Conservation (phyloP, 2,329 filamentous ascomycete genomes). For the Cladophialophora exuberans region DNA sequence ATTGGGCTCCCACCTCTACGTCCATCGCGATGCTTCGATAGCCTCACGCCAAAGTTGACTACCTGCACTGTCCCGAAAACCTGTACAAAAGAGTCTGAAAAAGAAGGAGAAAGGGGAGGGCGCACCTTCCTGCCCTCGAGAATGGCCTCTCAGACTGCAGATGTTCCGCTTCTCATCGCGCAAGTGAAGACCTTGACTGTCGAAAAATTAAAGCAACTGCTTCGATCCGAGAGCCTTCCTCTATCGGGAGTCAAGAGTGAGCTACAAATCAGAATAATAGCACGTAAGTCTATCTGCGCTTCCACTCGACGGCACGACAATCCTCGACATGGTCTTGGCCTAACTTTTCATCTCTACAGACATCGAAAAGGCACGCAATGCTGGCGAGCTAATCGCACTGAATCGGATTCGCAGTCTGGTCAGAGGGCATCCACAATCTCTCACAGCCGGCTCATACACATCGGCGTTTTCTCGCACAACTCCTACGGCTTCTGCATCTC, state of each 20-base stretch:
- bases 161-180: slow-evolving; percentile 36
- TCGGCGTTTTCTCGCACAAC: slow-evolving; percentile 31
- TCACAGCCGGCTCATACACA: slow-evolving; percentile 23
- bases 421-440: slow-evolving; percentile 22
- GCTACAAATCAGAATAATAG: slow-evolving; percentile 76
- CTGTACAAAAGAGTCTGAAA: slow-evolving; percentile 3
- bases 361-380: slow-evolving; percentile 30
- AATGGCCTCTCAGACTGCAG: slow-evolving; percentile 18
- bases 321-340: slow-evolving; percentile 22
- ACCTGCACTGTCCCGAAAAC: slow-evolving; percentile 1
- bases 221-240: slow-evolving; percentile 72
- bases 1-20: not conserved
- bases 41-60: not conserved
- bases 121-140: slow-evolving; percentile 21
- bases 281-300: slow-evolving; percentile 62
- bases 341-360: slow-evolving; percentile 23
- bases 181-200: slow-evolving; percentile 61
- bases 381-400: slow-evolving; percentile 21
- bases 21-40: slow-evolving; percentile 9
- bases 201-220: slow-evolving; percentile 74
- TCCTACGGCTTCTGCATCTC: slow-evolving; percentile 31
- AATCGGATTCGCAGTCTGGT: slow-evolving; percentile 25
- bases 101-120: not conserved
- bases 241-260: slow-evolving; percentile 84
- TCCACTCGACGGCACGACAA: slow-evolving; percentile 5